These are phyloP conservation scores for Sesbania bispinosa DNA, from an alignment of 306 rosid species.

Conservation along the genomic window DNA sequence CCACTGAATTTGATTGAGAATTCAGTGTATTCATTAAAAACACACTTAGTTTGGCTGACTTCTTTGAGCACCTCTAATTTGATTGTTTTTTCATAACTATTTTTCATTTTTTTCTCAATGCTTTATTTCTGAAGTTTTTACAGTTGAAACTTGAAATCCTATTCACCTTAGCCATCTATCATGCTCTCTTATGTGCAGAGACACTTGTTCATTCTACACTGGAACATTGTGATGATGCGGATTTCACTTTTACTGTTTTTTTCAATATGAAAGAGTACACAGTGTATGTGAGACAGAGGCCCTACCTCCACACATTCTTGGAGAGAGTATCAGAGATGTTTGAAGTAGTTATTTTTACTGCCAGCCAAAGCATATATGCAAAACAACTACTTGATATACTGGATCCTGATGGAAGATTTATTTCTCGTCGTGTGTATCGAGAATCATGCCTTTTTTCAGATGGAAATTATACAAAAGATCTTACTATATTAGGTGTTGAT, in stretches of 20 bases:
- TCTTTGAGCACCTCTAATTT: conserved; percentile 9
- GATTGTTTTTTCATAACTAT: too few species aligned
- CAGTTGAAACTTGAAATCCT: conserved; percentile 3
- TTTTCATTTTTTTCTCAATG: neutral
- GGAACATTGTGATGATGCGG: conserved; percentile 76
- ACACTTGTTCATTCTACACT: conserved; percentile 94
- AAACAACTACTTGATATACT: conserved; percentile 82
- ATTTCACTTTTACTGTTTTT: conserved; percentile 79
- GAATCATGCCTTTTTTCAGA: conserved; percentile 89
- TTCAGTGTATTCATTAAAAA: neutral
- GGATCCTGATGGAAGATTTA: conserved; percentile 78
- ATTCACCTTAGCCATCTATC: conserved; percentile 12
- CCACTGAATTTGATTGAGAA: conserved; percentile 1
- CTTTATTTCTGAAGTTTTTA: conserved; percentile 10
- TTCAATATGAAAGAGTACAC: conserved; percentile 88
- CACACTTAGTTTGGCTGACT: neutral
- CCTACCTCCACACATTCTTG: conserved; percentile 74
- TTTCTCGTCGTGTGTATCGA: conserved; percentile 80
- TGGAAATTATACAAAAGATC: conserved; percentile 92
- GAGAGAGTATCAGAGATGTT: conserved; percentile 94
- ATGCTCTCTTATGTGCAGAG: conserved; percentile 54
- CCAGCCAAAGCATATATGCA: conserved; percentile 98
- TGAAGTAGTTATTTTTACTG: conserved; percentile 89
- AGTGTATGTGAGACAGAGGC: conserved; percentile 88
- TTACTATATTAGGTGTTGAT: conserved; percentile 86